Evolutionary conservation across 2,329 filamentous ascomycete species (phyloP).

Genomic region (Ceratocystis lukuohia): DNA sequence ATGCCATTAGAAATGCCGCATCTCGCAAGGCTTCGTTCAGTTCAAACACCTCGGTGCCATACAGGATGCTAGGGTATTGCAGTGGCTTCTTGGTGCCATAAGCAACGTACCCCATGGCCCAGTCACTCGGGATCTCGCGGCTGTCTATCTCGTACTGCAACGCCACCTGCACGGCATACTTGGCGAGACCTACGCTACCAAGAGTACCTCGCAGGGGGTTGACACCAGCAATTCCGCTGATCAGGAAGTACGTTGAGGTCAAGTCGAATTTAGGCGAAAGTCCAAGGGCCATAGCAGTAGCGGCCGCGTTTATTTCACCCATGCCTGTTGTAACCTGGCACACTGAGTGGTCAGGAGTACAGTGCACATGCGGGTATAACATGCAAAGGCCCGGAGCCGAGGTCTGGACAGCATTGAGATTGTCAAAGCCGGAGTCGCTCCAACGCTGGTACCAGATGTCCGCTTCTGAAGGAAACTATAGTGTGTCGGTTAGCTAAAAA

Average conservation of each 20-base stretch:
- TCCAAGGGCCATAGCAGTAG: slow-evolving; percentile 49
- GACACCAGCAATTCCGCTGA: slow-evolving; percentile 61
- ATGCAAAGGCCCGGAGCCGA: slow-evolving; percentile 50
- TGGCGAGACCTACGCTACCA: slow-evolving; percentile 51
- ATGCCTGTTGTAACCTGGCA: slow-evolving; percentile 59
- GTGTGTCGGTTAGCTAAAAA: not conserved
- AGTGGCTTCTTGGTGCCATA: slow-evolving; percentile 43
- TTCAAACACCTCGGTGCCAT: slow-evolving; percentile 59
- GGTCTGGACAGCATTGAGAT: slow-evolving; percentile 44
- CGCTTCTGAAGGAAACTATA: slow-evolving; percentile 48
- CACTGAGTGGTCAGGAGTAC: slow-evolving; percentile 44
- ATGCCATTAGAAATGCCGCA: slow-evolving; percentile 38
- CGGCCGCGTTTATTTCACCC: slow-evolving; percentile 61
- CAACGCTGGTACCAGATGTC: slow-evolving; percentile 46
- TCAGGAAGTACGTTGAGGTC: slow-evolving; percentile 53
- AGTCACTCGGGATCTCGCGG: slow-evolving; percentile 52
- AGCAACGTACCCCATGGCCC: slow-evolving; percentile 54
- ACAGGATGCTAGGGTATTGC: slow-evolving; percentile 44
- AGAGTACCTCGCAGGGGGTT: slow-evolving; percentile 55
- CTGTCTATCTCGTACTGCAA: slow-evolving; percentile 64
- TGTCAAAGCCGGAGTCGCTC: slow-evolving; percentile 33
- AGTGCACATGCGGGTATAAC: slow-evolving; percentile 51
- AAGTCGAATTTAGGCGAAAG: slow-evolving; percentile 51
- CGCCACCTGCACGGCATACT: slow-evolving; percentile 59
- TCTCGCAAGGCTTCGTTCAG: slow-evolving; percentile 46